phyloP scores from a whole-genome alignment of 805 yeast genomes.

The Sugiyamaella mastotermitis region DNA sequence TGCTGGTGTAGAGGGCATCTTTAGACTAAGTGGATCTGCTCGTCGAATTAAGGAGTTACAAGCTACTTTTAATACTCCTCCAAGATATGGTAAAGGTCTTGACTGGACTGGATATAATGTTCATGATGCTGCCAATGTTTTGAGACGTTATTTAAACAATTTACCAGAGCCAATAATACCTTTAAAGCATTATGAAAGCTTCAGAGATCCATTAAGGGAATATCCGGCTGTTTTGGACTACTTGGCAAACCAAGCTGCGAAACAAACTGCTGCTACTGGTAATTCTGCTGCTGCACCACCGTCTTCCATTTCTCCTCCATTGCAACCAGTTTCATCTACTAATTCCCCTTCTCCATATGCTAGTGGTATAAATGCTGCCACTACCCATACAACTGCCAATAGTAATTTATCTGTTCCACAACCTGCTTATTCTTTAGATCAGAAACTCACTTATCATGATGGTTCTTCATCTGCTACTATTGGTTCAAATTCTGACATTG shows the following conservation, averaged over 20 bases:
- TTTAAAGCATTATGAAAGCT: constrained; percentile 62
- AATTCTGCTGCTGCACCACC: background rate
- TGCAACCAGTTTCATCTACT: constrained; percentile 1
- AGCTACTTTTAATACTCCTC: constrained; percentile 75
- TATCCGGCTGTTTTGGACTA: constrained; percentile 60
- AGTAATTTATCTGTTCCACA: background rate
- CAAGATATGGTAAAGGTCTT: constrained; percentile 80
- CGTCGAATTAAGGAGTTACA: constrained; percentile 85
- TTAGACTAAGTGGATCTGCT: constrained; percentile 87
- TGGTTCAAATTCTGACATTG: background rate
- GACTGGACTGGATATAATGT: constrained; percentile 93
- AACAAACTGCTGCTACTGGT: constrained; percentile 1
- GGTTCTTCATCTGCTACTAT: constrained; percentile 1
- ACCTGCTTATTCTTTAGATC: background rate
- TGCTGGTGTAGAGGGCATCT: constrained; percentile 80
- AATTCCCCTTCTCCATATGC: too few relatives aligned
- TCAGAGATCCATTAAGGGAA: constrained; percentile 67
- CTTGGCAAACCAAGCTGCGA: constrained; percentile 44
- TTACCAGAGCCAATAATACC: constrained; percentile 93
- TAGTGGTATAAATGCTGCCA: background rate
- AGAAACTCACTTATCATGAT: background rate
- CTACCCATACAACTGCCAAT: background rate
- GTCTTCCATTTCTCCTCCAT: background rate
- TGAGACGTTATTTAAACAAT: constrained; percentile 79
- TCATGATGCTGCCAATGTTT: constrained; percentile 91